Percentiles rank a stretch among this genome's conserved stretches.
Evolutionary conservation across 2,329 filamentous ascomycete species (phyloP).

Genomic region (Aspergillus caelatus): DNA sequence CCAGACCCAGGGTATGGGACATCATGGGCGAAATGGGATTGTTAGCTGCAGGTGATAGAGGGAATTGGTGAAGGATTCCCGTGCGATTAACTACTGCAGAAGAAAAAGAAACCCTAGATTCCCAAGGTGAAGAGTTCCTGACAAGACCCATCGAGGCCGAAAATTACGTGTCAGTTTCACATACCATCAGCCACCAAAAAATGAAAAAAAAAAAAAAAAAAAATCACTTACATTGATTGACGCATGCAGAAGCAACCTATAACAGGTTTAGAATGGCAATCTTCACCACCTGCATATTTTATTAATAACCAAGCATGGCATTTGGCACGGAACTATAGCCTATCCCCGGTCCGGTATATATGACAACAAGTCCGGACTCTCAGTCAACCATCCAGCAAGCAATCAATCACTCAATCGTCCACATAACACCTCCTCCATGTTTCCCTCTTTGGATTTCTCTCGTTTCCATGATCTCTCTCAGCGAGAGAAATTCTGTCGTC

Average conservation of each 20-base stretch:
- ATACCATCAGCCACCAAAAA: not conserved
- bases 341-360: not conserved
- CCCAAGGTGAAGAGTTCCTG: not conserved
- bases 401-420: not conserved
- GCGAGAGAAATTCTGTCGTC: not conserved
- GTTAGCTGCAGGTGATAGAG: not conserved
- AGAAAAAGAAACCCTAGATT: not conserved
- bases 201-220: not conserved
- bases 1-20: not conserved
- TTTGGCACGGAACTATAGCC: not conserved
- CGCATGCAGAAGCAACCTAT: not conserved
- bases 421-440: not conserved
- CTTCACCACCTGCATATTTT: not conserved
- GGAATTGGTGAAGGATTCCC: not conserved
- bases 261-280: not conserved
- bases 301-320: not conserved
- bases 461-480: not conserved
- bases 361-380: not conserved
- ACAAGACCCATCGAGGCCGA: not conserved
- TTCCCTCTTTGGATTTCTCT: not conserved
- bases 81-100: not conserved
- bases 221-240: not conserved
- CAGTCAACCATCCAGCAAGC: not conserved
- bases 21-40: not conserved
- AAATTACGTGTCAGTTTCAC: not conserved